phyloP scores from a whole-genome alignment of 2,329 filamentous ascomycete genomes.

The Neofusicoccum ribis region DNA sequence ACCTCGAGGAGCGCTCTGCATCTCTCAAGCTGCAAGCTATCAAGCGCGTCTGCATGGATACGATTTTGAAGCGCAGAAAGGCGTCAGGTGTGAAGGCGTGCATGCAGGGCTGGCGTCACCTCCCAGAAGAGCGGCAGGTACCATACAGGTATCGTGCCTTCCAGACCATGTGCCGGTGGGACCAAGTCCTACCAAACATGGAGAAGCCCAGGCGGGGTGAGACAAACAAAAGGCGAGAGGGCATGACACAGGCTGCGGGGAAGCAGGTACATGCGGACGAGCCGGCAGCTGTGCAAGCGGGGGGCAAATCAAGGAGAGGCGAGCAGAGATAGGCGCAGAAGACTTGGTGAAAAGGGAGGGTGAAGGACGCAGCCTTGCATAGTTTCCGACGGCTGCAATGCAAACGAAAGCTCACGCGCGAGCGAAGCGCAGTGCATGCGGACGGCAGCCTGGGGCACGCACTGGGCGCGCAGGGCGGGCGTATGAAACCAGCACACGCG shows the following conservation, averaged over 20 bases:
- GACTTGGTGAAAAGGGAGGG: neutral
- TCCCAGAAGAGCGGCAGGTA: constrained; percentile 1
- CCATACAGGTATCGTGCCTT: constrained; percentile 7
- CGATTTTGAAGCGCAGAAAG: constrained; percentile 5
- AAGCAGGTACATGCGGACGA: constrained; percentile 10
- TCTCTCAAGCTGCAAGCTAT: neutral
- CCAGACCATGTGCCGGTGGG: constrained; percentile 10
- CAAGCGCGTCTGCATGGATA: constrained; percentile 1
- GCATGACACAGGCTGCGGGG: constrained; percentile 11
- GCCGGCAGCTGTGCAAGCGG: neutral
- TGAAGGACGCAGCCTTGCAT: constrained; percentile 6
- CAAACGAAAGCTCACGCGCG: constrained; percentile 6
- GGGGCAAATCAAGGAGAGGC: neutral
- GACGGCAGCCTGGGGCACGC: neutral
- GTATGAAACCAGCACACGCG: neutral
- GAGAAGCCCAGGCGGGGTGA: neutral
- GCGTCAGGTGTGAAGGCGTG: constrained; percentile 3
- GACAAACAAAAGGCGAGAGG: neutral
- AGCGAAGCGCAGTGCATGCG: neutral
- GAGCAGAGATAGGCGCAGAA: neutral
- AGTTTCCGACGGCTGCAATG: constrained; percentile 8
- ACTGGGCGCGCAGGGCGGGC: neutral
- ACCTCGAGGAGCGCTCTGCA: constrained; percentile 8
- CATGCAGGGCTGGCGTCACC: constrained; percentile 13
- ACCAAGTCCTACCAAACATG: neutral